phyloP scores from a whole-genome alignment of 2,329 filamentous ascomycete species.

The Sporothrix mexicana region DNA sequence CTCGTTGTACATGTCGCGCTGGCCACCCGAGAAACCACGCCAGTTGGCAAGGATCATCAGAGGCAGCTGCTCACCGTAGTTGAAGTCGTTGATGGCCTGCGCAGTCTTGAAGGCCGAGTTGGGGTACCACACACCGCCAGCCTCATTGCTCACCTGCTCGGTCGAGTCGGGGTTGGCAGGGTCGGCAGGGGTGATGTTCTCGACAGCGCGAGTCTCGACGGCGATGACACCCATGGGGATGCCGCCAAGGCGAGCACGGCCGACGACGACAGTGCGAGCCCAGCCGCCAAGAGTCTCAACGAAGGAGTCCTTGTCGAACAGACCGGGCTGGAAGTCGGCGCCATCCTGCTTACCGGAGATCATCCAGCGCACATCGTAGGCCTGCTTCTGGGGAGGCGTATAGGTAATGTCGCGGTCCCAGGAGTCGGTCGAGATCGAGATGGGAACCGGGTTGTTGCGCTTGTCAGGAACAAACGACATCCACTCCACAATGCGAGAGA shows the following conservation, averaged over 20 bases:
- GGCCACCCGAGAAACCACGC: constrained; percentile 99
- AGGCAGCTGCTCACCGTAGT: constrained; percentile 96
- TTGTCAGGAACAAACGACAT: constrained; percentile 96
- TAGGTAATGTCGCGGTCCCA: constrained; percentile 95
- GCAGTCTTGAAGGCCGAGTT: constrained; percentile 99
- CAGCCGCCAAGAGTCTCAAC: constrained; percentile 95
- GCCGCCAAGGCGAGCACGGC: constrained; percentile 92
- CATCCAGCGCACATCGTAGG: constrained; percentile 93
- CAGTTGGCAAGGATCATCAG: constrained; percentile 99
- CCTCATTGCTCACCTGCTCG: constrained; percentile 92
- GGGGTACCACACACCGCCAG: constrained; percentile 99
- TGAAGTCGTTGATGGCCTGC: constrained; percentile 98
- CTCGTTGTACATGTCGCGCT: constrained; percentile 99
- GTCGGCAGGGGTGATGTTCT: constrained; percentile 96
- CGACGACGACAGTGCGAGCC: constrained; percentile 95
- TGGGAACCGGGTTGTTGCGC: constrained; percentile 90
- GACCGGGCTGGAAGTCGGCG: constrained; percentile 83
- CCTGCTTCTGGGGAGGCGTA: constrained; percentile 78
- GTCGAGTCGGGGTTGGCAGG: constrained; percentile 98
- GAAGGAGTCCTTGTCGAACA: constrained; percentile 97
- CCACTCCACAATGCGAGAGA: constrained; percentile 98
- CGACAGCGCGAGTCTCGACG: constrained; percentile 92
- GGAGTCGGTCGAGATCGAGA: constrained; percentile 79
- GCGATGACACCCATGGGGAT: constrained; percentile 98
- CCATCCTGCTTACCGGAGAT: constrained; percentile 87